Base-by-base conservation (phyloP, 2,329 filamentous ascomycete genomes). In the Talaromyces marneffei region DNA sequence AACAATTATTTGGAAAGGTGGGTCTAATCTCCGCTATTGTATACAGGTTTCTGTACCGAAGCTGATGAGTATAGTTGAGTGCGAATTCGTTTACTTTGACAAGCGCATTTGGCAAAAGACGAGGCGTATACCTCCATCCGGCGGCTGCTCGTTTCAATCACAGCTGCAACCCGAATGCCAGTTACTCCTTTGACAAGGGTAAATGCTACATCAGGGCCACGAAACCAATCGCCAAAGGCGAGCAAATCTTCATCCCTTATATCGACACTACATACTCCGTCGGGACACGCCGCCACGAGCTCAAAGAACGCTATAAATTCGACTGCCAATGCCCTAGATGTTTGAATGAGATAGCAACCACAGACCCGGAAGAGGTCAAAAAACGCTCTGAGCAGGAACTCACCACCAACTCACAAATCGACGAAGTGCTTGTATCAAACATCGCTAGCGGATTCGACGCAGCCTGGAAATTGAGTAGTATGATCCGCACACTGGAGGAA, bases 171-270 rank as follows among this genome's bases (percentile, higher is more conserved):
- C 83, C 83, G 3, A 88, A 87, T 65, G 79, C 82, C 2, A 79
- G 79, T 31, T 77, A 85, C 18, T 77, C 82, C 12, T 85, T 86
- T 72, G 82, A 86, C 61, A 79, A 82, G 20, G 73, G 79, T 2
- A 69, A 74, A 33, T 70, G 85, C 9, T 75, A 75, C 14, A 68
- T 86, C 33, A 81, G 83, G 35, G 79, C 84, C 0, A 71, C 86
- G 1, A 74, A 72, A 12, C 75, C 79, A 0, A 85, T 88, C 63
- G 70, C 74, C 18, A 77, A 79, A 61, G 80, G 78, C 63, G 80
- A 85, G 31, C 84, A 88, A 68, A 77, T 88, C 31, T 83, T 79
- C 66, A 83, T 87, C 62, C 83, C 84, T 2, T 88, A 88, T 67
- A 77, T 86, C 63, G 85, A 88, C 66, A 75, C 76, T 37, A 84